Conservation (phyloP, 768 basidiomycete species). For the Termitomyces sp. region DNA sequence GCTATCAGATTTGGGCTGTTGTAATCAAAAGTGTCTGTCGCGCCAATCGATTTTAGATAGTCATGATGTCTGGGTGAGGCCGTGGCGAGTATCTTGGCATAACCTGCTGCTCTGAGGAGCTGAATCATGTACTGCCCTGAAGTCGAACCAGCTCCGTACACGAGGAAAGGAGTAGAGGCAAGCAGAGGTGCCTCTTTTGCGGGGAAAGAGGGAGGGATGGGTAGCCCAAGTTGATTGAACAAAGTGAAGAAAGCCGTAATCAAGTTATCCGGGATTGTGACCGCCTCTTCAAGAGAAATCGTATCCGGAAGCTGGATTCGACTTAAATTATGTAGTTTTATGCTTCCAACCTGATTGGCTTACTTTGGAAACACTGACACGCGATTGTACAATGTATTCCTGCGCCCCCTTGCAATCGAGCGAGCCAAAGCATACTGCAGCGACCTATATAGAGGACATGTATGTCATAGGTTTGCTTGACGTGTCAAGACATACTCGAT, state of each 20-base stretch:
- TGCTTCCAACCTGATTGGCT: neutral
- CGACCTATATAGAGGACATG: conserved; percentile 5
- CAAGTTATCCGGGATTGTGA: conserved; percentile 37
- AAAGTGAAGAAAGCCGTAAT: conserved; percentile 34
- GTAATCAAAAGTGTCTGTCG: conserved; percentile 32
- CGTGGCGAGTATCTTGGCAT: conserved; percentile 32
- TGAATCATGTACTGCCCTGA: conserved; percentile 31
- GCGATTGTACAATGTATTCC: conserved; percentile 17
- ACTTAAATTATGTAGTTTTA: neutral
- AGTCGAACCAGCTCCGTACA: conserved; percentile 38
- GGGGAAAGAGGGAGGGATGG: conserved; percentile 24
- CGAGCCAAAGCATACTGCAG: conserved; percentile 11
- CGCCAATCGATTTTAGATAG: conserved; percentile 26
- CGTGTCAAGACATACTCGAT: conserved; percentile 27
- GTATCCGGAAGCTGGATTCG: conserved; percentile 34
- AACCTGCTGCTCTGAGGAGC: conserved; percentile 32
- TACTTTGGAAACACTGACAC: conserved; percentile 27
- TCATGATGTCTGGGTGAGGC: conserved; percentile 26
- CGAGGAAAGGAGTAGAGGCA: conserved; percentile 28
- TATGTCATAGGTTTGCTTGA: neutral
- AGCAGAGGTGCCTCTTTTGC: conserved; percentile 17
- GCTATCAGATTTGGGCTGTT: conserved; percentile 18
- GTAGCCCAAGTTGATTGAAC: conserved; percentile 29
- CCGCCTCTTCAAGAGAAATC: conserved; percentile 31
- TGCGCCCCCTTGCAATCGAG: conserved; percentile 15